Base-by-base conservation (phyloP, 1,284 basidiomycete genomes). In the Ceratobasidium sp. region DNA sequence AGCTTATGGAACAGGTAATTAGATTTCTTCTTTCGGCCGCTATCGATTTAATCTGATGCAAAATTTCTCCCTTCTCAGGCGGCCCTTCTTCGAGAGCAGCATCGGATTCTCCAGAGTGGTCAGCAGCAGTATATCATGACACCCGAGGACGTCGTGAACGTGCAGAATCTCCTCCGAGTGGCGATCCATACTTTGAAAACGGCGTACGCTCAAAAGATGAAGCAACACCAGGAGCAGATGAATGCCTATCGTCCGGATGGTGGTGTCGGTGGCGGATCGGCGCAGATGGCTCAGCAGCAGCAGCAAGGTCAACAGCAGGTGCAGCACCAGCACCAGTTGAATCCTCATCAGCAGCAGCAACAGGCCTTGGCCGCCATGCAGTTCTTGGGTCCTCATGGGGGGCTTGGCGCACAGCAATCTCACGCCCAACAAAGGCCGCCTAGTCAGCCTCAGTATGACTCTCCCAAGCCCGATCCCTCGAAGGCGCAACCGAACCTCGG, bases 121-220 rank as follows among this genome's bases (percentile, higher is more conserved):
- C 50, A 55, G 66, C 66, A 69, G 30, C 52, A 69, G 1, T 69
- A 69, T 58, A 69, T 69, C 43, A 69, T 69, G 66, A 43, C 66
- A 38, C 35, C 46, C 28, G 66, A 69, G n/a, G 66, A 69, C 11
- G 66, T 69, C 18, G 23, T 11, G 14, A 46, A 28, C 23, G 66
- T 35, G 3, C 66, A 69, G 43, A 46, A 69, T 23, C 21, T 23
- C 11, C 66, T 69, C 21, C 66, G 66, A 7, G 47, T 47, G 41
- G 66, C 66, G 38, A 69, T 69, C 54, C 54, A 69, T 52, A 43
- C 38, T 21, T 52, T 69, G 52, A 69, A 69, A 52, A 23, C 43
- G 9, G 44, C 66, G 18, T 69, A 69, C 21, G 43, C 50, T 28
- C 50, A 69, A 28, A 26, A 23, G 28, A 26, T 69, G 23, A 69